Evolutionary conservation across 768 basidiomycete species (phyloP), one percentile per base, ranked within the genome.

Genomic region (Chiua virens): DNA sequence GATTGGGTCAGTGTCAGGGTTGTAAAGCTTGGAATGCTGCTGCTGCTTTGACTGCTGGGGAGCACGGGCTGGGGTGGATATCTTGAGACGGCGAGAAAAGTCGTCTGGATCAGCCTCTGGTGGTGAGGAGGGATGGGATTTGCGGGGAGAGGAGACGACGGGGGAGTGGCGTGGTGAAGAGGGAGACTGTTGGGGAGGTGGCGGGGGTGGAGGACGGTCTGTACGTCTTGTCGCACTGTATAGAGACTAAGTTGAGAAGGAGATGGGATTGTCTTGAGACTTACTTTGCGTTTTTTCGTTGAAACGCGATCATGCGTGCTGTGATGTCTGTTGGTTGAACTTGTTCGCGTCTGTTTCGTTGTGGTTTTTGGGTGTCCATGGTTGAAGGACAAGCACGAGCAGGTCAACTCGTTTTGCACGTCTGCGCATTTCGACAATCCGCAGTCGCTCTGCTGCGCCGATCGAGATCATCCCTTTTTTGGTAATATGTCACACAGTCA

Each of bases 1-100:
- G 22, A 86, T 77, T 10, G 83, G 79, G 61, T 90, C 87, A 0
- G 80, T 74, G 50, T 87, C 77, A 0, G 89, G 89, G 61, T 92
- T 87, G 70, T 75, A 92, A 1, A 92, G 78, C 57, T 85, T 85
- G 44, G 64, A 60, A 51, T 57, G 60, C 57, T 66, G 50, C 57
- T 66, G 50, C 62, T 68, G 66, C 42, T 73, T 70, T 20, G 73
- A 55, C 44, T 71, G 58, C 46, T 70, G 61, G 54, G 66, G 63
- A 21, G 72, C 54, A 52, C 75, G 72, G 48, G 79, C 63, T 35
- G 80, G 66, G 37, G 77, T 69, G 6, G 87, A 87, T 18, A 89
- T 85, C 65, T 79, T 85, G 60, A 90, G 79, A 30, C 78, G 73
- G 21, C 88, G 82, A 39, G 81, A 83, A 63, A 90, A 90, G 46